These are phyloP conservation scores for Penicillium lividum DNA, from an alignment of 495 filamentous ascomycete species.

Conservation along the genomic window DNA sequence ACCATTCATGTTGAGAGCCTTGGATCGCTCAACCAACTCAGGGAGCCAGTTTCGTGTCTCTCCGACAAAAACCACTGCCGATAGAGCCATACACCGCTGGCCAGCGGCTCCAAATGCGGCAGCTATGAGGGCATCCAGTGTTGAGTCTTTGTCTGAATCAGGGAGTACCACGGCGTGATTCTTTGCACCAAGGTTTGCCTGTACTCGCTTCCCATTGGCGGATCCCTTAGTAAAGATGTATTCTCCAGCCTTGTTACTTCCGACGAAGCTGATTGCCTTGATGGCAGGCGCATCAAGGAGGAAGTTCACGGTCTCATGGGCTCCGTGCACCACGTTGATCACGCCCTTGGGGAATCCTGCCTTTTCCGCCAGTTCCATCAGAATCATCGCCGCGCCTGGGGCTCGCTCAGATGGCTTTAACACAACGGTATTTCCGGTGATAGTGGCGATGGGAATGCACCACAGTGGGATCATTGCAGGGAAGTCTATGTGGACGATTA, in stretches of 20 bases:
- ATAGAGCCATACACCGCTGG: constrained; percentile 90
- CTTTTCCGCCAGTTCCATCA: constrained; percentile 77
- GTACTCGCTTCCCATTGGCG: constrained; percentile 78
- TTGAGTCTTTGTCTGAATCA: constrained; percentile 90
- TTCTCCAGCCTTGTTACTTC: constrained; percentile 86
- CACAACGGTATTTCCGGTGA: constrained; percentile 84
- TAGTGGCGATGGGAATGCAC: constrained; percentile 84
- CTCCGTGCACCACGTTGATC: constrained; percentile 83
- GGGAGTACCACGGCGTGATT: constrained; percentile 89
- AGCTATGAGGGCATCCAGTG: constrained; percentile 82
- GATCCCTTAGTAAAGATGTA: constrained; percentile 84
- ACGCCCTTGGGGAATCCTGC: constrained; percentile 91
- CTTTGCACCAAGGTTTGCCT: constrained; percentile 91
- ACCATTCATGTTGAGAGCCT: constrained; percentile 75
- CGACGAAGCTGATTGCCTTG: constrained; percentile 90
- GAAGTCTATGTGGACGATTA: constrained; percentile 54
- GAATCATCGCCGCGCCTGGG: constrained; percentile 86
- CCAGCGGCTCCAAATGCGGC: constrained; percentile 91
- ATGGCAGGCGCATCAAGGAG: constrained; percentile 84
- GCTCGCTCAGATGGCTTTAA: constrained; percentile 91
- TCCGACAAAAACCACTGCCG: constrained; percentile 81
- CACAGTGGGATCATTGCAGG: constrained; percentile 94
- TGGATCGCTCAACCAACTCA: constrained; percentile 79
- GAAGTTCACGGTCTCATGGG: constrained; percentile 84
- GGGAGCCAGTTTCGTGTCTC: constrained; percentile 81